phyloP scores from a whole-genome alignment of 2,329 filamentous ascomycete genomes.

The Fusarium stilboides region DNA sequence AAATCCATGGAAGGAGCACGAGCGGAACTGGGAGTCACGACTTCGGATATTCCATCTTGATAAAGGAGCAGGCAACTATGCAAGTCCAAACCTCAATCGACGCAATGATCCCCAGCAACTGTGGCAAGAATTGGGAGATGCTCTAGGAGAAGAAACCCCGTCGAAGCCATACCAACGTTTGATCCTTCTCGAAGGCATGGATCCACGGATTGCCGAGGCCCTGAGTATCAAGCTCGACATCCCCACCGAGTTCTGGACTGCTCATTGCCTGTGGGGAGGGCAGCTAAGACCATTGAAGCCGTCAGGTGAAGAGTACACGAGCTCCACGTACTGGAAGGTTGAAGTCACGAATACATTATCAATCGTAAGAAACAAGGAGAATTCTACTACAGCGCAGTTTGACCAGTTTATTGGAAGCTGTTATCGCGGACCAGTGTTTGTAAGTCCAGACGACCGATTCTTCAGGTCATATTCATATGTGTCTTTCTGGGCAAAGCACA shows the following conservation, averaged over 20 bases:
- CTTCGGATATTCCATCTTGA: neutral
- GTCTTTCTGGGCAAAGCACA: neutral
- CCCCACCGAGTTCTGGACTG: neutral
- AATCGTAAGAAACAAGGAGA: neutral
- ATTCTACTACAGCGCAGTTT: too few species aligned
- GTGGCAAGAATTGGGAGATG: neutral
- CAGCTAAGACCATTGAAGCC: neutral
- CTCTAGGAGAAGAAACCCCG: neutral
- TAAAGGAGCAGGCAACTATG: neutral
- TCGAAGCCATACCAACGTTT: neutral
- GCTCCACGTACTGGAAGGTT: neutral
- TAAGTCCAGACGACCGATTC: fast-evolving
- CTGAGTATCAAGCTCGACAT: neutral
- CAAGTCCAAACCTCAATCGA: neutral
- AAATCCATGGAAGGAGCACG: conserved; percentile 1
- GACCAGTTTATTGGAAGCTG: neutral
- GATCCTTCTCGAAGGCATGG: neutral
- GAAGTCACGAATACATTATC: neutral
- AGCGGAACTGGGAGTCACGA: neutral
- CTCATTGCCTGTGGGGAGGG: neutral
- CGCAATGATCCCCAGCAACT: neutral
- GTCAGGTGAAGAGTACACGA: neutral
- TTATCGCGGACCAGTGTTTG: fast-evolving
- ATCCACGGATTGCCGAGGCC: conserved; percentile 3
- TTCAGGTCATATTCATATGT: fast-evolving